Evolutionary conservation across 176 grass and related monocot species (phyloP).

Genomic region (Bonia amplexicaulis): DNA sequence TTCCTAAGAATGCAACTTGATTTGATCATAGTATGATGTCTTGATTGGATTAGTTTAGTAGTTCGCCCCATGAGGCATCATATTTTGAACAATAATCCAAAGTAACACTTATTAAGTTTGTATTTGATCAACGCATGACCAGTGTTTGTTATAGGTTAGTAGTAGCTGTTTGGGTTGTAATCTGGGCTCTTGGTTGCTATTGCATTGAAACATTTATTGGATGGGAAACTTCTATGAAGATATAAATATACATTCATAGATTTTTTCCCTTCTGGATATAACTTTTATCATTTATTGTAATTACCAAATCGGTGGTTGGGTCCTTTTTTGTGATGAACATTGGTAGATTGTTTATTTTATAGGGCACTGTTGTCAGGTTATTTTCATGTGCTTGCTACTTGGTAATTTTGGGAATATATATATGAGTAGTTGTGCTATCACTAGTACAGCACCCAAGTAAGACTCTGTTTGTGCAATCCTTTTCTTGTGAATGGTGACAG

Average conservation of each 20-base stretch:
- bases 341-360: background rate
- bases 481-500: background rate
- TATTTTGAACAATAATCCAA: background rate
- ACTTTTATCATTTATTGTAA: background rate
- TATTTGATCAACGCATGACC: background rate
- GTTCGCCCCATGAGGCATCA: background rate
- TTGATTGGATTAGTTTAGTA: background rate
- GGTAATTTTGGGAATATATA: background rate
- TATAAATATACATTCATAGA: background rate
- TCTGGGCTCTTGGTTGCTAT: background rate
- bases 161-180: background rate
- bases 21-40: background rate
- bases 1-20: background rate
- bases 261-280: background rate
- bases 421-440: background rate
- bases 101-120: background rate
- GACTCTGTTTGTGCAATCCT: background rate
- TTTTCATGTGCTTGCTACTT: background rate
- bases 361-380: background rate
- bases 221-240: background rate
- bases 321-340: background rate
- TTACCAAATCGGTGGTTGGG: background rate
- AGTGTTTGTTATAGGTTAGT: background rate
- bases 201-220: background rate
- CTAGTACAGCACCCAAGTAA: background rate